Evolutionary conservation across 2,329 filamentous ascomycete genomes (phyloP), one percentile per base, ranked within the genome.

Genomic region (Aspergillus carbonarius): DNA sequence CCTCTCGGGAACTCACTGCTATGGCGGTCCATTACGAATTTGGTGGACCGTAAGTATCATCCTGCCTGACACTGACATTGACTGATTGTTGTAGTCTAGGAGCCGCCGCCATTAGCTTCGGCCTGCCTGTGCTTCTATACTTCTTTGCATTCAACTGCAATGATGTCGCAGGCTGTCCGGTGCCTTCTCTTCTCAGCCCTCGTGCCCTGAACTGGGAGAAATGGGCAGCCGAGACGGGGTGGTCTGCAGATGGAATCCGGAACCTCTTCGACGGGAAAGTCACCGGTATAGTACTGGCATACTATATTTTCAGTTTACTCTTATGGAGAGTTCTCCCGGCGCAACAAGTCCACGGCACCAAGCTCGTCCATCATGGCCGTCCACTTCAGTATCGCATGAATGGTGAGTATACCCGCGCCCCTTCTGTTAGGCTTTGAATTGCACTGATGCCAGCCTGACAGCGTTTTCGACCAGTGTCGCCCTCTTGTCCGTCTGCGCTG

Each of bases 151-250:
- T 96, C 71, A 80, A 88, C 67, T 96, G 93, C 82, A 97, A 96
- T 77, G 92, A 96, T 72, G 81, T 93, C 60, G 88, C 91, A 9
- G 93, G 93, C 58, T 97, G 93, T 71, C 93, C 93, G 42, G 87
- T 89, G 2, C 91, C 92, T 5, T 90, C 89, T 6, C 81, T 92
- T 7, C 82, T 96, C 27, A 82, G 83, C 63, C 91, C 88, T 34
- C 85, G 82, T 60, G 88, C 83, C 5, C 77, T 96, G 55, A 86
- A 85, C 44, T 78, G 91, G 55, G 83, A 87, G 15, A 83, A 84
- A 64, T 77, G 96, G 63, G 93, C 92, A 78, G 73, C 80, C 56
- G 91, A 96, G 68, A 84, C 90, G 34, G 91, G 89, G 68, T 96
- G 92, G 90, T 88, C 87, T 1, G 76, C 80, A 78, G 57, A 88